A percentile compares a stretch with the other conserved stretches of the same genome.
Evolutionary conservation across 2,329 filamentous ascomycete species (phyloP).

Genomic region (Myotisia sp.): DNA sequence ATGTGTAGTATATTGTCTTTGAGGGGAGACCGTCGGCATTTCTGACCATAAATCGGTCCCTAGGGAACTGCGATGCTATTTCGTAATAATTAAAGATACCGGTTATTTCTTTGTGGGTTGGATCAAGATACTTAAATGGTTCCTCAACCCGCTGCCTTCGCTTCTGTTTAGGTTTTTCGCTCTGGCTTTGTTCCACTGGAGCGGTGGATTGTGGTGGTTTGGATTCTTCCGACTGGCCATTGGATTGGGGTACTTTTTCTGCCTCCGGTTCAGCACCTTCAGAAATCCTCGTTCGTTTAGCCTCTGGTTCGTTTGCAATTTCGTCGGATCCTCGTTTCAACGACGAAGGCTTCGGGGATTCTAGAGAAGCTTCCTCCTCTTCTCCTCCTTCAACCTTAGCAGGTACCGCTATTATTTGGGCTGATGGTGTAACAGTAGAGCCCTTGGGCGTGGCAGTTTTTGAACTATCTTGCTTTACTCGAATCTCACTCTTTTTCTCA

Average conservation of each 20-base stretch:
- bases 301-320: conserved; percentile 18
- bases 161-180: conserved; percentile 19
- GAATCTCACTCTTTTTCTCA: conserved; percentile 80
- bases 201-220: conserved; percentile 8
- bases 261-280: conserved; percentile 14
- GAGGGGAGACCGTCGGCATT: conserved; percentile 77
- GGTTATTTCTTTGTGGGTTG: conserved; percentile 60
- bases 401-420: conserved; percentile 19
- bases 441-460: conserved; percentile 8
- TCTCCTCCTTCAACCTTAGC: background rate
- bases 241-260: background rate
- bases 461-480: conserved; percentile 51
- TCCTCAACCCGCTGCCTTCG: conserved; percentile 52
- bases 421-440: conserved; percentile 2
- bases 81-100: conserved; percentile 74
- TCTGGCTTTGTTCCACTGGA: conserved; percentile 2
- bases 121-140: conserved; percentile 78
- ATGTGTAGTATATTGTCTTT: conserved; percentile 96
- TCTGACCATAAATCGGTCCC: conserved; percentile 87
- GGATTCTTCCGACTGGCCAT: conserved; percentile 10
- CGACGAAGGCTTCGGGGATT: conserved; percentile 4
- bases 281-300: conserved; percentile 30
- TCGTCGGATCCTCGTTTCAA: conserved; percentile 24
- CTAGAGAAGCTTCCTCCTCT: background rate
- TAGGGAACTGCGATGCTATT: conserved; percentile 69